phyloP scores from a whole-genome alignment of 2,329 filamentous ascomycete species.

The Capronia americana region DNA sequence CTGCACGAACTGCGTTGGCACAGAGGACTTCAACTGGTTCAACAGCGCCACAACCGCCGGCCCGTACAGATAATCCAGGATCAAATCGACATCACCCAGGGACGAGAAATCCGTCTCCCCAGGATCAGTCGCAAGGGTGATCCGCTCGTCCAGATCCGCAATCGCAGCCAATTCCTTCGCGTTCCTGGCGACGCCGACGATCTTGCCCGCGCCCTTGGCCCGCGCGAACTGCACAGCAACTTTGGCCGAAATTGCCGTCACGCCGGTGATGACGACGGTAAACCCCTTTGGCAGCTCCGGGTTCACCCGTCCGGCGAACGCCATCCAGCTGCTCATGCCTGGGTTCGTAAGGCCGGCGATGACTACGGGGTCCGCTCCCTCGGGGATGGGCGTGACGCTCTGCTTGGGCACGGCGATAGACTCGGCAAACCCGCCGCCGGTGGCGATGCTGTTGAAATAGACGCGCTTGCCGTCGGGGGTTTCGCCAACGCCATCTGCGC shows the following conservation, averaged over 20 bases:
- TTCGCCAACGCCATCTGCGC: conserved; percentile 61
- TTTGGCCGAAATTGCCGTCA: conserved; percentile 59
- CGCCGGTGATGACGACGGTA: conserved; percentile 60
- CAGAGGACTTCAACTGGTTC: conserved; percentile 48
- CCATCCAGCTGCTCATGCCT: conserved; percentile 65
- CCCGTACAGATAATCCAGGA: conserved; percentile 66
- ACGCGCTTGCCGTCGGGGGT: conserved; percentile 54
- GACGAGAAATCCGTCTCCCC: conserved; percentile 51
- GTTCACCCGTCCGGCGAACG: conserved; percentile 52
- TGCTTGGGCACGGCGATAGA: conserved; percentile 54
- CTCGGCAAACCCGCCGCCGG: conserved; percentile 37
- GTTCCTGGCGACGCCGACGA: conserved; percentile 61
- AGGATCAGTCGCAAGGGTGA: conserved; percentile 50
- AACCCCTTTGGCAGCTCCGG: conserved; percentile 51
- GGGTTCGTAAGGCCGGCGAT: conserved; percentile 64
- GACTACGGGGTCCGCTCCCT: conserved; percentile 53
- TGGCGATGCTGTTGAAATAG: conserved; percentile 55
- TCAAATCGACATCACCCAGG: conserved; percentile 58
- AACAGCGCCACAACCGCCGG: conserved; percentile 52
- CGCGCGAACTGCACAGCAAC: conserved; percentile 59
- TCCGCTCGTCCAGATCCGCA: conserved; percentile 52
- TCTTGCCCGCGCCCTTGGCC: conserved; percentile 55
- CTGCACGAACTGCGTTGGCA: conserved; percentile 60
- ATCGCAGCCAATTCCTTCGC: conserved; percentile 51
- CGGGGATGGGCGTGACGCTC: conserved; percentile 52